Conservation (phyloP, 805 yeast species). For the Starmera amethionina region DNA sequence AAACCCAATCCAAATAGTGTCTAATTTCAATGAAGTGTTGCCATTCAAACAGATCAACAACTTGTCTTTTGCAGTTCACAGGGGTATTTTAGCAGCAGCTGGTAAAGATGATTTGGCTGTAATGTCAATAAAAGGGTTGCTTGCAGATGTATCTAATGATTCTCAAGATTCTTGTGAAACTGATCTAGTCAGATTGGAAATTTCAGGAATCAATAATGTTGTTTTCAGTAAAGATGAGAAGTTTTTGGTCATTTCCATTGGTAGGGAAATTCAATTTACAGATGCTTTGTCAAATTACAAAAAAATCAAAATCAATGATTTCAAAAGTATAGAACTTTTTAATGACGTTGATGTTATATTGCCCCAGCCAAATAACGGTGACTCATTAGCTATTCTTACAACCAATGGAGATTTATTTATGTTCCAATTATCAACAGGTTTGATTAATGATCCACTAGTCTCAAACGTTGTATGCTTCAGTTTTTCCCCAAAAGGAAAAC, state of each 20-base stretch:
- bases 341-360: constrained; percentile 10
- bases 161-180: constrained; percentile 9
- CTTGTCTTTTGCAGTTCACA: constrained; percentile 25
- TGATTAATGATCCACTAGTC: constrained; percentile 1
- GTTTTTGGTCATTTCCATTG: constrained; percentile 19
- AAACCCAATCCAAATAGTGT: constrained; percentile 22
- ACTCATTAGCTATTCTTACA: constrained; percentile 11
- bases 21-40: constrained; percentile 23
- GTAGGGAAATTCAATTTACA: constrained; percentile 12
- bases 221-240: constrained; percentile 23
- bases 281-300: constrained; percentile 2
- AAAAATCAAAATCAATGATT: constrained; percentile 1
- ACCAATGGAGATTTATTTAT: constrained; percentile 8
- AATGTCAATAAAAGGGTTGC: constrained; percentile 25
- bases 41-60: constrained; percentile 27
- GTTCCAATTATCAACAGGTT: constrained; percentile 2
- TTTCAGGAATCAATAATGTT: constrained; percentile 19
- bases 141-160: constrained; percentile 17
- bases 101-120: constrained; percentile 24
- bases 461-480: constrained; percentile 15
- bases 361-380: constrained; percentile 14
- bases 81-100: constrained; percentile 27
- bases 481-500: constrained; percentile 14
- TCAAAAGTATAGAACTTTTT: constrained; percentile 6
- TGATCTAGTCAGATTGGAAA: constrained; percentile 8